Evolutionary conservation across 2,329 filamentous ascomycete genomes (phyloP), one percentile per base, ranked within the genome.

Genomic region (Aspergillus hortae): DNA sequence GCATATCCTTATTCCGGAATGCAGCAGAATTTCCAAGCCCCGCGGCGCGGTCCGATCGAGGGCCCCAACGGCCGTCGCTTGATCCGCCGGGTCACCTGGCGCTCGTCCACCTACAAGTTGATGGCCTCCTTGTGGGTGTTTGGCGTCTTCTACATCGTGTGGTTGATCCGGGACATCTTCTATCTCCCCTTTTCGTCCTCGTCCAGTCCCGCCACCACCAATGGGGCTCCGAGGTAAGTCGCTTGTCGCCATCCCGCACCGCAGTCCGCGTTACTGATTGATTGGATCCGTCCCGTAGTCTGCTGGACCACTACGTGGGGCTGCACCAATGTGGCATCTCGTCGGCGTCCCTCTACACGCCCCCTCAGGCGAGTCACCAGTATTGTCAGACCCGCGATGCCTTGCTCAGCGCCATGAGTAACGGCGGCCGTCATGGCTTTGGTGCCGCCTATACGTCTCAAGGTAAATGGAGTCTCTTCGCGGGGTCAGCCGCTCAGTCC

Each of bases 71-170:
- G 70, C 53, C 67, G 69, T 38, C 64, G 68, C 46, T 58, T 73
- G 36, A 69, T 70, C 54, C 69, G 70, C 30, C 64, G 70, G 55
- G 69, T 73, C 57, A 73, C 70, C 57, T 73, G 70, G 70, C 69
- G 71, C 33, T 73, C 70, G 11, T 72, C 70, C 14, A 72, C 70
- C 17, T 73, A 73, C 63, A 73, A 72, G 55, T 58, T 73, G 40
- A 65, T 73, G 61, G 69, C 71, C 6, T 71, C 67, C 36, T 58
- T 73, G 17, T 73, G 70, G 68, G 68, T 73, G 19, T 49, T 72
- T 43, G 67, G 67, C 11, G 68, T 73, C 7, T 58, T 73, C 42
- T 73, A 72, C 51, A 68, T 73, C 50, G 64, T 72, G 48, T 73
- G 69, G 68, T 56, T 73, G 51, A 72, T 72, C 47, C 66, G 69